Evolutionary conservation across 1,284 basidiomycete species (phyloP).

Genomic region (Prillingera fragicola): DNA sequence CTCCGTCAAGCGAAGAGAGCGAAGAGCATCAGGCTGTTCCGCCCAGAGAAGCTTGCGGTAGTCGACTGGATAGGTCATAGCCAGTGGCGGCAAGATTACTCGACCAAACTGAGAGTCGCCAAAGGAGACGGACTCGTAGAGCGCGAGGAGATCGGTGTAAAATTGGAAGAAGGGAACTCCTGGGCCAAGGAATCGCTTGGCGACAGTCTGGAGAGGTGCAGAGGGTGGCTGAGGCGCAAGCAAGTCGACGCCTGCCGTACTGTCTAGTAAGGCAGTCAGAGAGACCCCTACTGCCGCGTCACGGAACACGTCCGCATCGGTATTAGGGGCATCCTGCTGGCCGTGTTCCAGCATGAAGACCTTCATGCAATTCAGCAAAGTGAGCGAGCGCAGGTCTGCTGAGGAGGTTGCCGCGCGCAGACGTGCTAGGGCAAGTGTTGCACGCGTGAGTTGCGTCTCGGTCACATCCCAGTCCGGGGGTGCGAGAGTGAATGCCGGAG

Average conservation of each 20-base stretch:
- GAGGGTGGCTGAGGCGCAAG: background rate
- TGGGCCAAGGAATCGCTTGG: constrained; percentile 59
- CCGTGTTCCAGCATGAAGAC: constrained; percentile 89
- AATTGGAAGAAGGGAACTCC: constrained; percentile 80
- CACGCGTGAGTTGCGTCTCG: constrained; percentile 71
- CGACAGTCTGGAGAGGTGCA: constrained; percentile 56
- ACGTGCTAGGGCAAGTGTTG: constrained; percentile 56
- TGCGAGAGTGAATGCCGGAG: constrained; percentile 62
- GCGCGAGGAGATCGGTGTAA: constrained; percentile 81
- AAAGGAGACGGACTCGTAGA: constrained; percentile 89
- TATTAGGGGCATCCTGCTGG: constrained; percentile 47
- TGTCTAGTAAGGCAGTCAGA: constrained; percentile 57
- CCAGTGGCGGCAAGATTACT: constrained; percentile 68
- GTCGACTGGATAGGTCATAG: constrained; percentile 66
- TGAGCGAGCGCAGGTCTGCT: constrained; percentile 42
- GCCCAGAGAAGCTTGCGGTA: constrained; percentile 81
- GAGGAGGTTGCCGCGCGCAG: background rate
- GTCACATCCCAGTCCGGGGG: constrained; percentile 71
- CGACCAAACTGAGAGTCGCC: constrained; percentile 69
- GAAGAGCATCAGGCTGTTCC: constrained; percentile 61
- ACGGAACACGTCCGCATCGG: constrained; percentile 51
- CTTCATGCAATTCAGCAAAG: constrained; percentile 76
- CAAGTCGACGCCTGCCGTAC: constrained; percentile 10
- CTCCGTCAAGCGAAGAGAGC: constrained; percentile 52
- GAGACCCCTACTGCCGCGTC: constrained; percentile 54